phyloP scores from a whole-genome alignment of 2,329 filamentous ascomycete species.

The Diaporthe vexans region DNA sequence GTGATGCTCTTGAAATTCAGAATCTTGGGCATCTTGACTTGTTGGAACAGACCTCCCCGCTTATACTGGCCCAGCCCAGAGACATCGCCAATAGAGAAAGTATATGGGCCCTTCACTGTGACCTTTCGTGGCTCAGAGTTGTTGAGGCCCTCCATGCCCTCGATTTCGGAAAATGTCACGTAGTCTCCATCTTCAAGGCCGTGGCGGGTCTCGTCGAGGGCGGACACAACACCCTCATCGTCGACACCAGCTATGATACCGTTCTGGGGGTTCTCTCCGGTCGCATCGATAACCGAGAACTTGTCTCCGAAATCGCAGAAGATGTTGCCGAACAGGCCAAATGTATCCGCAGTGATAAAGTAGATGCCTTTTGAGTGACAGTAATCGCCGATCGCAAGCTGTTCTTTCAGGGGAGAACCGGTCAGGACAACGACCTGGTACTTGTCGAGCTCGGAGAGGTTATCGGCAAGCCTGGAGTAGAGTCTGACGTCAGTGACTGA shows the following conservation, averaged over 20 bases:
- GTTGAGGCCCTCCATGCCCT: conserved; percentile 93
- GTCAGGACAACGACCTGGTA: conserved; percentile 96
- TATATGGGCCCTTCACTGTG: conserved; percentile 95
- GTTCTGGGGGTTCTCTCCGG: conserved; percentile 86
- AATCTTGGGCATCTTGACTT: conserved; percentile 98
- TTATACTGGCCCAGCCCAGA: conserved; percentile 88
- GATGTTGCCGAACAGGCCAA: conserved; percentile 92
- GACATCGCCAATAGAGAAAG: conserved; percentile 96
- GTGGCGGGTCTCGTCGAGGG: conserved; percentile 93
- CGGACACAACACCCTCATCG: conserved; percentile 90
- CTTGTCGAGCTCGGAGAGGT: conserved; percentile 86
- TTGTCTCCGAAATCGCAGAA: conserved; percentile 98
- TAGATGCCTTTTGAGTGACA: conserved; percentile 96
- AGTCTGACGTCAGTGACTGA: conserved; percentile 38
- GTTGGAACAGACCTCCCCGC: conserved; percentile 89
- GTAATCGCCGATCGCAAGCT: conserved; percentile 89
- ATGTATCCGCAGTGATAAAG: conserved; percentile 88
- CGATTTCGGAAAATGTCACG: conserved; percentile 92
- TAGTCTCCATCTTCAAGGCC: conserved; percentile 97
- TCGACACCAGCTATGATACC: conserved; percentile 94
- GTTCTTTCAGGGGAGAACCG: conserved; percentile 82
- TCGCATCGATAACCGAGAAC: conserved; percentile 91
- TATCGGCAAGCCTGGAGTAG: conserved; percentile 74
- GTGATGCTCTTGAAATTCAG: conserved; percentile 89
- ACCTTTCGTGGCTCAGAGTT: conserved; percentile 88